Evolutionary conservation across 1,284 basidiomycete genomes (phyloP).

Genomic region (Papiliotrema laurentii): DNA sequence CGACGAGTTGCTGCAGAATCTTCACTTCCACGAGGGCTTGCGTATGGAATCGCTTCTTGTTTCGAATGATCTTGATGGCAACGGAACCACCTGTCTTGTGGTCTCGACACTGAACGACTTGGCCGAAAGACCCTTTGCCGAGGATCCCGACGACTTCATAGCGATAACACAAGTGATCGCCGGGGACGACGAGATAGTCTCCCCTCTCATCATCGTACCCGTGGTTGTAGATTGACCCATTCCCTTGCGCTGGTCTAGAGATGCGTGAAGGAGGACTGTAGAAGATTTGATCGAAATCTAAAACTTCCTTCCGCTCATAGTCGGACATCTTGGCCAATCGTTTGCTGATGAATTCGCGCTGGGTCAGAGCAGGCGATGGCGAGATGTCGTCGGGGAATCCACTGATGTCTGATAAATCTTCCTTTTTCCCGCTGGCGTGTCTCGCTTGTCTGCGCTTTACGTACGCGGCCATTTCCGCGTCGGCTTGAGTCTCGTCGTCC

Average conservation of each 20-base stretch:
- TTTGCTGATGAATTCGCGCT: slow-evolving; percentile 51
- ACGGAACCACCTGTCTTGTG: slow-evolving; percentile 95
- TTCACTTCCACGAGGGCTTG: slow-evolving; percentile 98
- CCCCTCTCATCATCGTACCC: slow-evolving; percentile 98
- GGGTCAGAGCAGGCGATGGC: slow-evolving; percentile 64
- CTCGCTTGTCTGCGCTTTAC: slow-evolving; percentile 84
- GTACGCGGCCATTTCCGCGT: slow-evolving; percentile 96
- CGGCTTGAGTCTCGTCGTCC: slow-evolving; percentile 86
- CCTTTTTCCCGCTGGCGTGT: slow-evolving; percentile 70
- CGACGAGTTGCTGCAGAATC: slow-evolving; percentile 89
- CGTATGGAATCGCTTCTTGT: slow-evolving; percentile 98
- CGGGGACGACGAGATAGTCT: slow-evolving; percentile 85
- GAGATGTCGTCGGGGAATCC: slow-evolving; percentile 86
- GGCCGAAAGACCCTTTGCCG: slow-evolving; percentile 97
- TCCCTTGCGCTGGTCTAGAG: slow-evolving; percentile 29
- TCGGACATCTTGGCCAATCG: slow-evolving; percentile 62
- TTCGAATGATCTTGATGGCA: slow-evolving; percentile 98
- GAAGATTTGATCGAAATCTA: slow-evolving; percentile 81
- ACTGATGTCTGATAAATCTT: slow-evolving; percentile 82
- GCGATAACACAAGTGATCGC: slow-evolving; percentile 92
- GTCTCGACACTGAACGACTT: slow-evolving; percentile 93
- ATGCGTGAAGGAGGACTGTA: slow-evolving; percentile 49
- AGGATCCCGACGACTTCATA: slow-evolving; percentile 91
- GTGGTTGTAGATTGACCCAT: slow-evolving; percentile 83
- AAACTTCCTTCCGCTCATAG: slow-evolving; percentile 87